These are phyloP conservation scores for Gardenia jasminoides DNA, from an alignment of 257 asterid species.

Conservation along the genomic window DNA sequence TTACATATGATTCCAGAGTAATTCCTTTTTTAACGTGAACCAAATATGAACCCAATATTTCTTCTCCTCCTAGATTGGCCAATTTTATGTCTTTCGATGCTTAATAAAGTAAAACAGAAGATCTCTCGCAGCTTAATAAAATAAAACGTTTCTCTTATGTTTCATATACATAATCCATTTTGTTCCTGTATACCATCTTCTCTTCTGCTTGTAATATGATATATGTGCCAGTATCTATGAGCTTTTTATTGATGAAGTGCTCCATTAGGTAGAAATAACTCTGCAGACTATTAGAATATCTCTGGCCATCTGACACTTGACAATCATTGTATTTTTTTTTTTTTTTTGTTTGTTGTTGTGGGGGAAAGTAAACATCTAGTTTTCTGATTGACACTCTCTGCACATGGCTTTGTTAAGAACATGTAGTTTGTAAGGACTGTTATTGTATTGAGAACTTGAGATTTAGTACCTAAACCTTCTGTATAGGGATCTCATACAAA, in stretches of 20 bases:
- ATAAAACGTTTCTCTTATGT: not conserved
- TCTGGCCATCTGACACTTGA: not conserved
- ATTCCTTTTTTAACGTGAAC: not conserved
- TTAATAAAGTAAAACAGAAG: not conserved
- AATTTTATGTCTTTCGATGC: not conserved
- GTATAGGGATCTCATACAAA: no score
- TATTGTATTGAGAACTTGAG: not conserved
- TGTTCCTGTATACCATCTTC: not conserved
- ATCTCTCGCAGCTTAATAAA: not conserved
- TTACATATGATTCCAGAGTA: no score
- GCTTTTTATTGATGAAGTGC: no score
- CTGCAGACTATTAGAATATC: not conserved
- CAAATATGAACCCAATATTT: slow-evolving; percentile 1
- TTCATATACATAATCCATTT: not conserved
- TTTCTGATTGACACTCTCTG: not conserved
- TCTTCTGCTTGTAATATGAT: not conserved
- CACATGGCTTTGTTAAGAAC: not conserved
- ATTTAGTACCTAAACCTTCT: not conserved
- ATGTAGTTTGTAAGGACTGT: not conserved
- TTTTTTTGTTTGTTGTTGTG: no score
- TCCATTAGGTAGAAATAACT: not conserved
- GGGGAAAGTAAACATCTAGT: not conserved
- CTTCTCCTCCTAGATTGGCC: not conserved
- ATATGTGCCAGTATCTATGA: not conserved
- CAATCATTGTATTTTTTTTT: not conserved